A percentile compares a stretch with the other conserved stretches of the same genome.
These are phyloP conservation scores for Cladosporium sp. DNA, from an alignment of 2,329 filamentous ascomycete species.

Conservation along the genomic window DNA sequence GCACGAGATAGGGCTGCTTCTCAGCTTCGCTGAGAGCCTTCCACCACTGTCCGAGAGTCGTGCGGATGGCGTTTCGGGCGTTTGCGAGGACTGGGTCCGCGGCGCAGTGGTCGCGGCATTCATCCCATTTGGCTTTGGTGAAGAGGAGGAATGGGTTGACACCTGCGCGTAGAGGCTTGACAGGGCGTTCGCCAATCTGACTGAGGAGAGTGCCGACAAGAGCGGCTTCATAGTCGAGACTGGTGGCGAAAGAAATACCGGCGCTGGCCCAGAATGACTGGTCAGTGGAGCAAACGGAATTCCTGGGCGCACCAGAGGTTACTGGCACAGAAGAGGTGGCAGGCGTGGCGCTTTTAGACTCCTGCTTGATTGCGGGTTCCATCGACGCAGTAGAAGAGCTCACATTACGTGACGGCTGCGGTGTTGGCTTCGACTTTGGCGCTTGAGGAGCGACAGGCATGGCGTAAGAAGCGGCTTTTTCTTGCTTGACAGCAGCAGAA, in stretches of 20 bases:
- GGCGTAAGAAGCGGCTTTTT: slow-evolving; percentile 26
- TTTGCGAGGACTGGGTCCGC: slow-evolving; percentile 66
- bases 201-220: slow-evolving; percentile 58
- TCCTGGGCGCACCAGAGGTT: slow-evolving; percentile 27
- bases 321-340: slow-evolving; percentile 6
- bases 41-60: slow-evolving; percentile 89
- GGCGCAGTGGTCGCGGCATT: slow-evolving; percentile 63
- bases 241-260: slow-evolving; percentile 28
- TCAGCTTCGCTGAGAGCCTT: slow-evolving; percentile 69
- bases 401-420: neutral
- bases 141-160: slow-evolving; percentile 88
- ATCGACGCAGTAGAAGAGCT: neutral
- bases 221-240: slow-evolving; percentile 56
- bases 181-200: slow-evolving; percentile 72
- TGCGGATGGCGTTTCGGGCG: slow-evolving; percentile 71
- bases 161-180: slow-evolving; percentile 69
- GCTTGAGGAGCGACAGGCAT: slow-evolving; percentile 13
- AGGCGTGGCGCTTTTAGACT: slow-evolving; percentile 20
- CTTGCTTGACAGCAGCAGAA: slow-evolving; percentile 49
- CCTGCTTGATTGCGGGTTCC: slow-evolving; percentile 31
- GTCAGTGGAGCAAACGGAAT: slow-evolving; percentile 35
- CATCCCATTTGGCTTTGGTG: slow-evolving; percentile 71
- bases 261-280: slow-evolving; percentile 35
- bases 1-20: slow-evolving; percentile 75
- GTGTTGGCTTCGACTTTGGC: slow-evolving; percentile 11